Conservation (phyloP, 202 grass and related monocot species). For the Saccharum hybrid region DNA sequence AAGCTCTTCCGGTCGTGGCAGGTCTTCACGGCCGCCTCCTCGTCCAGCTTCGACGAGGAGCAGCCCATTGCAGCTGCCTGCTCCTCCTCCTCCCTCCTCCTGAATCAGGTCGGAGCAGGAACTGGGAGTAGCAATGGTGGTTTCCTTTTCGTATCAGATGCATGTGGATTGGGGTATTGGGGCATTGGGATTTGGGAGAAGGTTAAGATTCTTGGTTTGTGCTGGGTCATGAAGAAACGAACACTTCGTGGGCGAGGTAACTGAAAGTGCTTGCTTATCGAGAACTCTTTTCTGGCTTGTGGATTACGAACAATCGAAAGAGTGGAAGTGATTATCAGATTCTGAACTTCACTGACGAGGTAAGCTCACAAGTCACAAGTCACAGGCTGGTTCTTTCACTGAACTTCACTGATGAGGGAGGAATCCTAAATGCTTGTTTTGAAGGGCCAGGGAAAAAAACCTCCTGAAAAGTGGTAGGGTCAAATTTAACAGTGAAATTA, state of each 20-base stretch:
- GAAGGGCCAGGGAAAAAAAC: too few species aligned
- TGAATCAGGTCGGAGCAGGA: neutral
- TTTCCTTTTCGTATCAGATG: slow-evolving; percentile 2
- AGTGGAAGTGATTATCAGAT: neutral
- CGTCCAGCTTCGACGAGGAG: slow-evolving; percentile 81
- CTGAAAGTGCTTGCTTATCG: slow-evolving; percentile 36
- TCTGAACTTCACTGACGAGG: too few species aligned
- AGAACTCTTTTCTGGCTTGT: neutral
- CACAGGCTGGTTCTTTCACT: neutral
- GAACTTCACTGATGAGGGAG: too few species aligned
- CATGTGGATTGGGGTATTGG: slow-evolving; percentile 29
- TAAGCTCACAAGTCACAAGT: too few species aligned
- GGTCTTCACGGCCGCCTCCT: slow-evolving; percentile 68
- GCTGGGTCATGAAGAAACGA: slow-evolving; percentile 67
- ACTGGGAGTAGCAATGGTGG: neutral
- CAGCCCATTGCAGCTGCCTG: slow-evolving; percentile 65
- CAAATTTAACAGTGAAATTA: too few species aligned
- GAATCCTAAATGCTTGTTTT: too few species aligned
- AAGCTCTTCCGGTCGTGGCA: slow-evolving; percentile 81
- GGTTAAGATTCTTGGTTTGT: slow-evolving; percentile 42
- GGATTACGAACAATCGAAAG: slow-evolving; percentile 13
- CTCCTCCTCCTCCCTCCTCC: too few species aligned
- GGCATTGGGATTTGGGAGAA: neutral
- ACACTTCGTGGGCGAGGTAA: slow-evolving; percentile 62
- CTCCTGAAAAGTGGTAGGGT: too few species aligned